A percentile compares a stretch with the other conserved stretches of the same genome.
Conservation (phyloP, 2,329 filamentous ascomycete species). For the Neodidymelliopsis sp. region DNA sequence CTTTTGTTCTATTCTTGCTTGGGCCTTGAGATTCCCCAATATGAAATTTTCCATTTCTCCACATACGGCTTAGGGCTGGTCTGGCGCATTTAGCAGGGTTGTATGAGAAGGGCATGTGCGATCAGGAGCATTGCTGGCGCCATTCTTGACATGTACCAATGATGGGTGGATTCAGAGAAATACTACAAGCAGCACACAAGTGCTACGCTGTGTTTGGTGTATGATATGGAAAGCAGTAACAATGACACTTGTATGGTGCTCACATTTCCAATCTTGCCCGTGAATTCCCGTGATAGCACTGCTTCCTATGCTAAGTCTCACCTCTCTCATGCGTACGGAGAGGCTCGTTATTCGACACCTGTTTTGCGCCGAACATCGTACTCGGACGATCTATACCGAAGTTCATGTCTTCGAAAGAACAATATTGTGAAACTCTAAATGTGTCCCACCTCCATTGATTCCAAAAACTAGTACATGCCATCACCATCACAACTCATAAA, state of each 20-base stretch:
- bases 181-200: conserved; percentile 4
- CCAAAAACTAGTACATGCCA: too few species aligned
- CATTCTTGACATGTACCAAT: conserved; percentile 15
- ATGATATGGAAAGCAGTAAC: conserved; percentile 14
- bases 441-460: too few species aligned
- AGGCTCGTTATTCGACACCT: too few species aligned
- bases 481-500: too few species aligned
- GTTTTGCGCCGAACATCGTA: too few species aligned
- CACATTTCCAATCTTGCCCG: too few species aligned
- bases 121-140: conserved; percentile 19
- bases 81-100: conserved; percentile 4
- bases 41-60: conserved; percentile 2
- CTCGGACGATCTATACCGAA: too few species aligned
- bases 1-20: not conserved
- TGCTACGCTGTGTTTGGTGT: conserved; percentile 3
- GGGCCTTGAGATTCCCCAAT: not conserved
- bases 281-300: too few species aligned
- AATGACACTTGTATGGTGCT: conserved; percentile 9
- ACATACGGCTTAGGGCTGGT: conserved; percentile 6
- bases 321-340: too few species aligned
- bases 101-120: conserved; percentile 1
- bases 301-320: too few species aligned
- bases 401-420: too few species aligned
- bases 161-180: conserved; percentile 5
- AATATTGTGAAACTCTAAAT: too few species aligned